A percentile compares a stretch with the other conserved stretches of the same genome.
Evolutionary conservation across 768 basidiomycete species (phyloP).

Genomic region (Dentipellis fragilis): DNA sequence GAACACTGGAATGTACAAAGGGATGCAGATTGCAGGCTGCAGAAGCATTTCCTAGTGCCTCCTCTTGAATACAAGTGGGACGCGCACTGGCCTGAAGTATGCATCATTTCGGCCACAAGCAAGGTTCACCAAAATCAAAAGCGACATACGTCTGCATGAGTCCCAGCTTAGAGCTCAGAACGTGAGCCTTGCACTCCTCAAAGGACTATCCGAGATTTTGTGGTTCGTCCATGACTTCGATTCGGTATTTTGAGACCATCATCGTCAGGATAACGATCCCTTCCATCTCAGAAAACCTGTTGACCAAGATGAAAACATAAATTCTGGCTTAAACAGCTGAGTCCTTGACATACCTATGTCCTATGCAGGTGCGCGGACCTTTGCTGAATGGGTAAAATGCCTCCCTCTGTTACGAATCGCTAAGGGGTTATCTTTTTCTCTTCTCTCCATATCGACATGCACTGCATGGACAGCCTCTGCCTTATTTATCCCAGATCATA

Average conservation of each 20-base stretch:
- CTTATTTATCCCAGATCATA: too few relatives aligned
- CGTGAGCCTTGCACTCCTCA: slow-evolving; percentile 27
- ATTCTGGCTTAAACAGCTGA: background rate
- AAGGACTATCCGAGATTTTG: slow-evolving; percentile 34
- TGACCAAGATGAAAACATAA: background rate
- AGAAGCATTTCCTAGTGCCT: background rate
- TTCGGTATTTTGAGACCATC: slow-evolving; percentile 33
- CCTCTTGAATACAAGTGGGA: slow-evolving; percentile 13
- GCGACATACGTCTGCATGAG: slow-evolving; percentile 4
- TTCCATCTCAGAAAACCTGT: slow-evolving; percentile 40
- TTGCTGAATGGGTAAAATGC: slow-evolving; percentile 23
- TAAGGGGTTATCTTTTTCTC: too few relatives aligned
- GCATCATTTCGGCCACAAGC: background rate
- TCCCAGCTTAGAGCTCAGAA: background rate
- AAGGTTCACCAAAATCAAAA: background rate
- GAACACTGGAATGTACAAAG: background rate
- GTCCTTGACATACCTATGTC: slow-evolving; percentile 10
- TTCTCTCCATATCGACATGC: too few relatives aligned
- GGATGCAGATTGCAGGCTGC: background rate
- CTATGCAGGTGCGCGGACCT: slow-evolving; percentile 16
- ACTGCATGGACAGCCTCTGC: too few relatives aligned
- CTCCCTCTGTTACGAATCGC: slow-evolving; percentile 22
- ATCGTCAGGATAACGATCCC: slow-evolving; percentile 36
- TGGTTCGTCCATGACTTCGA: slow-evolving; percentile 39
- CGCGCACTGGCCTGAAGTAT: slow-evolving; percentile 3